Base-by-base conservation (phyloP, 257 asterid species). In the Solanum bukasovii region DNA sequence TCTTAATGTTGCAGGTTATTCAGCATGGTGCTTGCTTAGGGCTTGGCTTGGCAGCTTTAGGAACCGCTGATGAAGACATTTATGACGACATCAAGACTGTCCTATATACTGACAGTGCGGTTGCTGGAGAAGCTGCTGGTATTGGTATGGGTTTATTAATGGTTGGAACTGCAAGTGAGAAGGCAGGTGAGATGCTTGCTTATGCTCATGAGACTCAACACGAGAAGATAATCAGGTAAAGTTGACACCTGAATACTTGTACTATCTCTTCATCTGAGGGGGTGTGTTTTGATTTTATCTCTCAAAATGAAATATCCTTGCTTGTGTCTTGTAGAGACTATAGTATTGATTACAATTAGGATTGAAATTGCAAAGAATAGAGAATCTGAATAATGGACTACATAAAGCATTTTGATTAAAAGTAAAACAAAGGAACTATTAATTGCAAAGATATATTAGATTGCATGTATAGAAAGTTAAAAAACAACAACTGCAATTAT, bases 1-100 rank as follows among this genome's bases (percentile, higher is more conserved):
- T 25, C 52, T 78, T 42, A 40, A 13, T 78, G 81, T 34, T 89
- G 91, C 96, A 96, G 98, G 98, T 96, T 91, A 94, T 97, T 93
- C 99, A 97, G 91, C 99, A 97, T 38, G 99, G 99, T 90, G 99
- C 99, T 81, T 97, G 99, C 91, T 94, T 97, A 11, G 99, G 99
- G 87, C 99, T 97, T 89, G 99, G 99, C 73, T 89, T 96, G 93
- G 98, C 99, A 44, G 95, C 99, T 25, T 90, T 97, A 87, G 99
- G 99, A 82, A 97, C 99, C 83, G 99, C 99, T 49, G 99, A 96
- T 88, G 95, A 92, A 87, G 98, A 96, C n/a, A 92, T 96, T 67
- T 97, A 93, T 86, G 98, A 96, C 46, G 98, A 94, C 84, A 89
- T 96, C 23, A 97, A 96, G 89, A 95, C 92, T 73, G 99, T 95